Evolutionary conservation across 108 stramenopile species (phyloP).

Genomic region (Pseudonitzschia multistriata): DNA sequence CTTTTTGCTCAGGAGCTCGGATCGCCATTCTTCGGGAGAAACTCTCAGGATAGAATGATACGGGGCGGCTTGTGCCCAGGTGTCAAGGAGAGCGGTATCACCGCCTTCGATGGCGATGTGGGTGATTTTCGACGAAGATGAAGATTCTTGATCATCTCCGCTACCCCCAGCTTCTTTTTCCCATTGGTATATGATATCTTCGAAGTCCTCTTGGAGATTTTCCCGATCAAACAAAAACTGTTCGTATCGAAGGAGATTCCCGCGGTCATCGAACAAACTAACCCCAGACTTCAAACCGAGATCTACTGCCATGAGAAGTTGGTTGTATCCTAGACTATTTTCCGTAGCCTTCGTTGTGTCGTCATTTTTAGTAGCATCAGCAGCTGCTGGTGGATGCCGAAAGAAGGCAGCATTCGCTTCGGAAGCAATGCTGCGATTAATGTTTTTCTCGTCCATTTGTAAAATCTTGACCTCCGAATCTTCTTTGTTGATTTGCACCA

Average conservation of each 20-base stretch:
- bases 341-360: not conserved
- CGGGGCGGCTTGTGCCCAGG: slow-evolving; percentile 29
- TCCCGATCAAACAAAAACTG: slow-evolving; percentile 34
- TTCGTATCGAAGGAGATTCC: slow-evolving; percentile 38
- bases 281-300: slow-evolving; percentile 45
- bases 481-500: slow-evolving; percentile 35
- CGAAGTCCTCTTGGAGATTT: slow-evolving; percentile 4
- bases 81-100: slow-evolving; percentile 22
- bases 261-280: slow-evolving; percentile 28
- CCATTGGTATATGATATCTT: slow-evolving; percentile 25
- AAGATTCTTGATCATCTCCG: not conserved
- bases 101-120: slow-evolving; percentile 53
- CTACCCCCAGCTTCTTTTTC: slow-evolving; percentile 14
- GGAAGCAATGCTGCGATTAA: not conserved
- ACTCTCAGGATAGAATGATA: slow-evolving; percentile 27
- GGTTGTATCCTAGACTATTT: not conserved
- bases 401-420: not conserved
- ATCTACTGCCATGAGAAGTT: slow-evolving; percentile 45
- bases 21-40: slow-evolving; percentile 49
- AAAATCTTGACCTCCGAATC: slow-evolving; percentile 9
- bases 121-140: slow-evolving; percentile 16
- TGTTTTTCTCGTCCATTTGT: slow-evolving; percentile 24
- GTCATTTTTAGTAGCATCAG: not conserved
- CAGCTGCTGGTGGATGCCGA: no score
- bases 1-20: slow-evolving; percentile 31